These are phyloP conservation scores for Mycena amicta DNA, from an alignment of 768 basidiomycete genomes.

Conservation along the genomic window DNA sequence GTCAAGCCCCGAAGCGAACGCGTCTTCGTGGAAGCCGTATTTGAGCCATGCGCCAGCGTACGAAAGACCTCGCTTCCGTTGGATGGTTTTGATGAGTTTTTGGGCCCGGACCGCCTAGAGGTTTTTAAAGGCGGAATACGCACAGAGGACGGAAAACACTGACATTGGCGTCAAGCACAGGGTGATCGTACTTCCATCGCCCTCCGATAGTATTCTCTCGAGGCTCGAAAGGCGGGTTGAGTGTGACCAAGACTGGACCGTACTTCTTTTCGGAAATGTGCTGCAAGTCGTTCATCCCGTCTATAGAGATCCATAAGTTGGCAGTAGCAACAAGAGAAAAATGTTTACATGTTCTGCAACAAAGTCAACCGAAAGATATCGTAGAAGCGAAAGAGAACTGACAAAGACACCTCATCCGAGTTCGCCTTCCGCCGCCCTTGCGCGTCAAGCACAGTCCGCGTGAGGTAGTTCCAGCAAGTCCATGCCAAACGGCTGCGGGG, in stretches of 20 bases:
- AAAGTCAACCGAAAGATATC: slow-evolving; percentile 4
- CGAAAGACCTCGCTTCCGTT: slow-evolving; percentile 61
- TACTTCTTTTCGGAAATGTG: slow-evolving; percentile 55
- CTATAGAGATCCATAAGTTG: slow-evolving; percentile 32
- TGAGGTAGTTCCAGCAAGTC: slow-evolving; percentile 84
- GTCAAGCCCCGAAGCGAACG: slow-evolving; percentile 54
- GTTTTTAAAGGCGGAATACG: no score
- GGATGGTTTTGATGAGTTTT: slow-evolving; percentile 54
- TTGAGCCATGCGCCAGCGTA: slow-evolving; percentile 74
- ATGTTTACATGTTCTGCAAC: slow-evolving; percentile 45
- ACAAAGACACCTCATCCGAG: slow-evolving; percentile 65
- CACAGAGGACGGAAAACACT: no score
- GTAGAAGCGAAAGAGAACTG: slow-evolving; percentile 26
- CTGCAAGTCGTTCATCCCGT: slow-evolving; percentile 79
- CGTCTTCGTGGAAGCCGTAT: slow-evolving; percentile 85
- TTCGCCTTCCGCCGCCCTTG: slow-evolving; percentile 45
- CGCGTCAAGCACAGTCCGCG: slow-evolving; percentile 42
- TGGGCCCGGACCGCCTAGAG: slow-evolving; percentile 58
- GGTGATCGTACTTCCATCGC: slow-evolving; percentile 67
- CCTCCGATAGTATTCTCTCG: slow-evolving; percentile 46
- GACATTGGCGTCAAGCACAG: slow-evolving; percentile 60
- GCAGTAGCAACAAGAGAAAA: no score
- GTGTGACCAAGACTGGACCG: slow-evolving; percentile 70
- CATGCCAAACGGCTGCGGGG: slow-evolving; percentile 61
- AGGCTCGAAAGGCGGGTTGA: slow-evolving; percentile 72